Conservation (phyloP, 2,329 filamentous ascomycete genomes). For the Aspergillus ochraceoroseus region DNA sequence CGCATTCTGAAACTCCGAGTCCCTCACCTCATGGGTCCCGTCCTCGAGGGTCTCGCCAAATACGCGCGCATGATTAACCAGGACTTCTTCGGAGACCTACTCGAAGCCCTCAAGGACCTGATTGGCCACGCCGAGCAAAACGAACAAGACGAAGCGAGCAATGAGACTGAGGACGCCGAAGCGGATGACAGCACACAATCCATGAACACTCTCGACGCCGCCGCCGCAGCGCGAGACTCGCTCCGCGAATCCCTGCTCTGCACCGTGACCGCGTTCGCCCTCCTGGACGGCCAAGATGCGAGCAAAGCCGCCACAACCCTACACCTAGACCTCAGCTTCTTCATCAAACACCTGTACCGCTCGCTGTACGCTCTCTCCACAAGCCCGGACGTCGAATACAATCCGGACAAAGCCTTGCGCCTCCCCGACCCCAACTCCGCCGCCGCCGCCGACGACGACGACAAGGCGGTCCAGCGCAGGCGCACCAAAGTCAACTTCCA, state of each 20-base stretch:
- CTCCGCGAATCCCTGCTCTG: conserved; percentile 86
- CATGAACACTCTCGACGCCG: conserved; percentile 22
- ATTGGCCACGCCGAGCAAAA: conserved; percentile 64
- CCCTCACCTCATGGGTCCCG: conserved; percentile 88
- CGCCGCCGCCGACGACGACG: conserved; percentile 39
- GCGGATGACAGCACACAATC: conserved; percentile 27
- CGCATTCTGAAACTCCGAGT: conserved; percentile 80
- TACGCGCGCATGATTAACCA: conserved; percentile 98
- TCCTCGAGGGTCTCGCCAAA: conserved; percentile 86
- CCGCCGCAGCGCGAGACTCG: conserved; percentile 59
- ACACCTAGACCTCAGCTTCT: conserved; percentile 89
- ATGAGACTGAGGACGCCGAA: conserved; percentile 40
- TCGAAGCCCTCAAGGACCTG: conserved; percentile 90
- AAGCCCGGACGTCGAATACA: conserved; percentile 79
- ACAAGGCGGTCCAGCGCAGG: neutral
- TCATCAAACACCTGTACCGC: conserved; percentile 88
- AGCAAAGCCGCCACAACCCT: conserved; percentile 75
- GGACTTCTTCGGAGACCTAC: conserved; percentile 93
- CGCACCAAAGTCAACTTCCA: conserved; percentile 80
- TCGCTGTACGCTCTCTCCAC: conserved; percentile 72
- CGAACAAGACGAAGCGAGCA: conserved; percentile 46
- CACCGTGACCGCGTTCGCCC: conserved; percentile 92
- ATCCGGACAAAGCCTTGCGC: conserved; percentile 65
- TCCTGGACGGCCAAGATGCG: conserved; percentile 88
- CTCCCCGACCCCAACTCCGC: conserved; percentile 59